These are phyloP conservation scores for Podospora anserina DNA, from an alignment of 495 filamentous ascomycete species.

Conservation along the genomic window DNA sequence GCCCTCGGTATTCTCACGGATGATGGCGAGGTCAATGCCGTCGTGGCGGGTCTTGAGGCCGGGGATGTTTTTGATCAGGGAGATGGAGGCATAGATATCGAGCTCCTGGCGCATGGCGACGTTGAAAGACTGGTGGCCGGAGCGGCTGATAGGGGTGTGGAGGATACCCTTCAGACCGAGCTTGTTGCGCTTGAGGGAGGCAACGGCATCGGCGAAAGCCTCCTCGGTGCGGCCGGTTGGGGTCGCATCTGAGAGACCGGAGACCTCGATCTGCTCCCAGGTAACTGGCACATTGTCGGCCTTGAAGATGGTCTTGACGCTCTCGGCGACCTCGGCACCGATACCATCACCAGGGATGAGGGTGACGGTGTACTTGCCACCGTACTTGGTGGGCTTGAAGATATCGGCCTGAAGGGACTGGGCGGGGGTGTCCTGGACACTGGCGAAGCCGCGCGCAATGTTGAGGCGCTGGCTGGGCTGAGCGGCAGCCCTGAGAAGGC, in stretches of 20 bases:
- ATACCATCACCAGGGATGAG: slow-evolving; percentile 98
- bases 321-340: slow-evolving; percentile 95
- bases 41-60: slow-evolving; percentile 96
- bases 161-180: slow-evolving; percentile 96
- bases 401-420: slow-evolving; percentile 81
- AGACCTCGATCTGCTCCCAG: slow-evolving; percentile 98
- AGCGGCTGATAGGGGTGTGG: slow-evolving; percentile 93
- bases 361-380: slow-evolving; percentile 98
- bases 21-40: slow-evolving; percentile 95
- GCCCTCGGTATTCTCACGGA: slow-evolving; percentile 99
- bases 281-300: slow-evolving; percentile 97
- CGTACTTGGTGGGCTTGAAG: slow-evolving; percentile 98
- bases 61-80: slow-evolving; percentile 98
- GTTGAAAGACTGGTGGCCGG: slow-evolving; percentile 98
- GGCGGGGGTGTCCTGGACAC: slow-evolving; percentile 78
- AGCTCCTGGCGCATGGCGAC: slow-evolving; percentile 97
- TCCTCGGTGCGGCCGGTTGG: slow-evolving; percentile 88
- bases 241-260: slow-evolving; percentile 71
- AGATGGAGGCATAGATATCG: slow-evolving; percentile 98
- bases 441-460: slow-evolving; percentile 59
- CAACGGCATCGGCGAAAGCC: slow-evolving; percentile 89
- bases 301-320: slow-evolving; percentile 98
- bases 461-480: slow-evolving; percentile 46
- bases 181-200: slow-evolving; percentile 96
- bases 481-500: slow-evolving; percentile 55